Conservation (phyloP, 352 stramenopile genomes). For the Phytophthora tubulina region DNA sequence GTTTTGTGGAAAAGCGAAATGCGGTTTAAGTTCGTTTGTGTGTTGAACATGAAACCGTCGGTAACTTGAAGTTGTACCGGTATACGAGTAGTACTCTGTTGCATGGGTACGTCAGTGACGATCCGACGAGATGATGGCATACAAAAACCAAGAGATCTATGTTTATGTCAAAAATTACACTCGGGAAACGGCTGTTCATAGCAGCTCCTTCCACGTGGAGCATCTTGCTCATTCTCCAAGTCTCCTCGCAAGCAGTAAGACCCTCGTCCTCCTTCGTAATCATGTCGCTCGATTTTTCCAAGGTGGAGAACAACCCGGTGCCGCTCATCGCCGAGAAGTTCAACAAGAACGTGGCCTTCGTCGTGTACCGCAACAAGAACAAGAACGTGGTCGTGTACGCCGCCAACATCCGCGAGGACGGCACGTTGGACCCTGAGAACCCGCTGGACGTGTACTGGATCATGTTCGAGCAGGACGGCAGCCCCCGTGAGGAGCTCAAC, state of each 20-base stretch:
- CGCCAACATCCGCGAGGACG: slow-evolving; percentile 69
- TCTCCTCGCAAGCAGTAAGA: slow-evolving; percentile 10
- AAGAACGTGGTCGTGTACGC: slow-evolving; percentile 91
- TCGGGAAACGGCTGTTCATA: slow-evolving; percentile 27
- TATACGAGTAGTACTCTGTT: slow-evolving; percentile 1
- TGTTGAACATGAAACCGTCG: not conserved
- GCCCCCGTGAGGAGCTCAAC: slow-evolving; percentile 87
- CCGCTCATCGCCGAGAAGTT: slow-evolving; percentile 77
- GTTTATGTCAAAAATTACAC: slow-evolving; percentile 17
- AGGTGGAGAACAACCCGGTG: slow-evolving; percentile 89
- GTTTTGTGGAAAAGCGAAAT: slow-evolving; percentile 15
- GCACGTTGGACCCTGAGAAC: slow-evolving; percentile 68
- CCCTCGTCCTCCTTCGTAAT: not conserved
- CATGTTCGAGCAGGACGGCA: slow-evolving; percentile 90
- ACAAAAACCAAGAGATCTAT: slow-evolving; percentile 20
- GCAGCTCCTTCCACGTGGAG: slow-evolving; percentile 25
- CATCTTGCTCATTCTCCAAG: slow-evolving; percentile 26
- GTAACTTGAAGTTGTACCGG: not conserved
- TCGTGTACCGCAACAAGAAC: slow-evolving; percentile 93
- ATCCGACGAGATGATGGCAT: slow-evolving; percentile 11
- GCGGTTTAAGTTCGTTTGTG: slow-evolving; percentile 8
- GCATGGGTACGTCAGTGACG: slow-evolving; percentile 11
- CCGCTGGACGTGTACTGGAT: slow-evolving; percentile 90
- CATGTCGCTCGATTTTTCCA: slow-evolving; percentile 89
- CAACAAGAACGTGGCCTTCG: slow-evolving; percentile 83